A percentile compares a stretch with the other conserved stretches of the same genome.
Conservation (phyloP, 225 moss, liverwort and hornwort genomes). For the Antitrichia curtipendula region DNA sequence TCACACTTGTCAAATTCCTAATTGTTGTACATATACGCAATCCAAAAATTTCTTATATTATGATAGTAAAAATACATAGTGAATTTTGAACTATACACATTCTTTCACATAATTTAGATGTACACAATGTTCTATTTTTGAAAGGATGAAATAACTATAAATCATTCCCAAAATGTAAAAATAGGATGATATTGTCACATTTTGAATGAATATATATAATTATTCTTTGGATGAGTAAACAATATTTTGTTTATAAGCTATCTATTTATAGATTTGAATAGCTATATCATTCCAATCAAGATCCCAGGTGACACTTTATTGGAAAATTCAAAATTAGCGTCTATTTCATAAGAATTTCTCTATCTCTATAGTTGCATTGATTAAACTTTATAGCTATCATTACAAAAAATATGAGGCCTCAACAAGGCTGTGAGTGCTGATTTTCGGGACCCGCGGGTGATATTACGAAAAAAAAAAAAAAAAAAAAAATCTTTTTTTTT, state of each 20-base stretch:
- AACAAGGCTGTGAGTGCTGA: no score
- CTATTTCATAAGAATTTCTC: background rate
- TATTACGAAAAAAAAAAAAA: no score
- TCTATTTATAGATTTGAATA: background rate
- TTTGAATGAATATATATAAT: background rate
- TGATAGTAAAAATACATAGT: background rate
- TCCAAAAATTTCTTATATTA: background rate
- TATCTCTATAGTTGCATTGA: background rate
- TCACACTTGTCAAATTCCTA: background rate
- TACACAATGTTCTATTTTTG: background rate
- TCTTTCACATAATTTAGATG: background rate
- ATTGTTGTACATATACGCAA: background rate
- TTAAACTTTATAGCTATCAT: background rate
- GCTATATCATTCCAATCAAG: background rate
- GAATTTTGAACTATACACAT: background rate
- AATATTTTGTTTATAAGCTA: background rate
- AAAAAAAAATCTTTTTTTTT: no score
- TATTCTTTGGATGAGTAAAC: background rate
- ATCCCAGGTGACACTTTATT: fast-evolving
- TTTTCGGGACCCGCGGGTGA: no score
- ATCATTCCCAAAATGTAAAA: background rate
- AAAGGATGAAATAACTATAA: background rate
- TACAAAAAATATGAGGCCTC: no score
- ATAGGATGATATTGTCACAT: background rate
- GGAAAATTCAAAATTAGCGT: background rate